A percentile compares a stretch with the other conserved stretches of the same genome.
These are phyloP conservation scores for Exophiala xenobiotica DNA, from an alignment of 2,329 filamentous ascomycete species.

Conservation along the genomic window DNA sequence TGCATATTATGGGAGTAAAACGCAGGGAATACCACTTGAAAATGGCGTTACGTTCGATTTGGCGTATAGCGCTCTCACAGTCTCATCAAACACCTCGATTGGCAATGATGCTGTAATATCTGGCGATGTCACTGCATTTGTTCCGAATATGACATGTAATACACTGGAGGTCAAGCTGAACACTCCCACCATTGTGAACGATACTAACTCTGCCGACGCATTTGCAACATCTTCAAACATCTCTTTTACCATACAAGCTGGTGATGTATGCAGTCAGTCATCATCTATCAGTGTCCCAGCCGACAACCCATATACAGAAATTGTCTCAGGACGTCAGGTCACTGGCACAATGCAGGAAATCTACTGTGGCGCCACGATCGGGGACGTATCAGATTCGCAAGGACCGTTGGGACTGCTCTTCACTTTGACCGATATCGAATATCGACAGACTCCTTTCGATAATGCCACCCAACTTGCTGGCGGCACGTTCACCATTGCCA, in stretches of 20 bases:
- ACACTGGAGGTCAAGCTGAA: conserved; percentile 21
- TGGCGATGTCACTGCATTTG: conserved; percentile 25
- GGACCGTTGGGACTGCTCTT: conserved; percentile 26
- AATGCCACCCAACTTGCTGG: conserved; percentile 26
- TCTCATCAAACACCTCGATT: conserved; percentile 12
- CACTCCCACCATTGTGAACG: conserved; percentile 21
- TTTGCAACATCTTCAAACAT: conserved; percentile 26
- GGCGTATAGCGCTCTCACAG: conserved; percentile 25
- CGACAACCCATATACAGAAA: conserved; percentile 27
- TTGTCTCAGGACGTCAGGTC: conserved; percentile 21
- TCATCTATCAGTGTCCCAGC: conserved; percentile 23
- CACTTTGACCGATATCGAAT: conserved; percentile 25
- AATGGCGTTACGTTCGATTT: conserved; percentile 25
- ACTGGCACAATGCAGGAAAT: conserved; percentile 25
- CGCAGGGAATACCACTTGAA: conserved; percentile 24
- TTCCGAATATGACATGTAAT: conserved; percentile 26
- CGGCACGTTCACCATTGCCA: conserved; percentile 26
- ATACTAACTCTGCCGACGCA: conserved; percentile 18
- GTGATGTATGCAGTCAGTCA: conserved; percentile 20
- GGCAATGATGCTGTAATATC: conserved; percentile 19
- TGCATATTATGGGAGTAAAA: conserved; percentile 25
- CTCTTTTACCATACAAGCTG: conserved; percentile 23
- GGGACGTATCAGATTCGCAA: conserved; percentile 9
- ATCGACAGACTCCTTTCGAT: conserved; percentile 25
- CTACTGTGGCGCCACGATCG: conserved; percentile 19